These are phyloP conservation scores for Phycomyces blakesleeanus DNA, from an alignment of 192 early-diverging fungal species.

Conservation along the genomic window DNA sequence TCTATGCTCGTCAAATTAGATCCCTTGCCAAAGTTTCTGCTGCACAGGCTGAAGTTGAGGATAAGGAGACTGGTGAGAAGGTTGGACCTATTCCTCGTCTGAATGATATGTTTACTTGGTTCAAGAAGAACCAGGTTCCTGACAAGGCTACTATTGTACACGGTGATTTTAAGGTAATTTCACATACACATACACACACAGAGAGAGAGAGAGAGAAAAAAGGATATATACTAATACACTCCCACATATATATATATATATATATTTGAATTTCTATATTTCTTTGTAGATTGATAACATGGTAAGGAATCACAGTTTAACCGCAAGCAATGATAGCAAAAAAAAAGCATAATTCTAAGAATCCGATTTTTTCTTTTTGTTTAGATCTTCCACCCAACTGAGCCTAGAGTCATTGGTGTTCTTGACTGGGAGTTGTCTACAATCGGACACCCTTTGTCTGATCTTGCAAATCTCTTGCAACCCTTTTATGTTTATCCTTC, in stretches of 20 bases:
- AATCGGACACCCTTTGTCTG: slow-evolving; percentile 86
- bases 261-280: no score
- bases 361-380: slow-evolving; percentile 8
- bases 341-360: neutral
- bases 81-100: slow-evolving; percentile 72
- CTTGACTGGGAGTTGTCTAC: slow-evolving; percentile 94
- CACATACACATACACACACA: no score
- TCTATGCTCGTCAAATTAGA: slow-evolving; percentile 83
- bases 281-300: slow-evolving; percentile 59
- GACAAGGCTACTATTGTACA: slow-evolving; percentile 85
- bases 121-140: slow-evolving; percentile 56
- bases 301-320: slow-evolving; percentile 18
- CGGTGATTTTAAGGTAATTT: slow-evolving; percentile 83
- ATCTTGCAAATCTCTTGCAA: slow-evolving; percentile 84
- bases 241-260: no score
- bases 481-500: slow-evolving; percentile 55
- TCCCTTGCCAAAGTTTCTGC: slow-evolving; percentile 60
- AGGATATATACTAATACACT: neutral
- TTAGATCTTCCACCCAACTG: slow-evolving; percentile 71
- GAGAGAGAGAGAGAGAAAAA: neutral
- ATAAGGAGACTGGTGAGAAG: slow-evolving; percentile 42
- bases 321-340: neutral
- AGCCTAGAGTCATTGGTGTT: slow-evolving; percentile 75
- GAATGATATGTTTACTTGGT: slow-evolving; percentile 71
- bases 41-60: slow-evolving; percentile 65